Evolutionary conservation across 2,329 filamentous ascomycete genomes (phyloP).

Genomic region (Fusarium multiceps): DNA sequence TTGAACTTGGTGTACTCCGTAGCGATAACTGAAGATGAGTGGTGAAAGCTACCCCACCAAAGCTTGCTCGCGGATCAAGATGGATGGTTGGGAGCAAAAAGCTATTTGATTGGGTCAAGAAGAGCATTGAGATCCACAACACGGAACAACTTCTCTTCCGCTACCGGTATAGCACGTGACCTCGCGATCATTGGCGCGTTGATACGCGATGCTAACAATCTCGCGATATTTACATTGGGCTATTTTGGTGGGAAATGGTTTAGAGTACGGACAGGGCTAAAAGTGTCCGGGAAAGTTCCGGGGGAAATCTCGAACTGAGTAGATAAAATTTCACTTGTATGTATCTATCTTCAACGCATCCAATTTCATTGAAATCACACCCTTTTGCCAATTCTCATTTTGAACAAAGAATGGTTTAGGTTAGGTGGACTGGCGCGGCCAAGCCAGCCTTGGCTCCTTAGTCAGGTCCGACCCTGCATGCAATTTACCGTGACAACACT

Average conservation of each 20-base stretch:
- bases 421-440: background rate
- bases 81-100: background rate
- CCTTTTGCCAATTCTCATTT: background rate
- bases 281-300: background rate
- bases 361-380: no score
- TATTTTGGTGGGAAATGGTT: no score
- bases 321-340: background rate
- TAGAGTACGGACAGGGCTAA: rapidly evolving
- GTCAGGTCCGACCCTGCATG: background rate
- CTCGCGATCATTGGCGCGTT: conserved; percentile 41
- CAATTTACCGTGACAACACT: conserved; percentile 21
- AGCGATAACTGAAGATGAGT: background rate
- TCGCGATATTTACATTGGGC: no score
- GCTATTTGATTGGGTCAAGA: background rate
- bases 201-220: background rate
- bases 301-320: background rate
- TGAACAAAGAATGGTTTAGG: background rate
- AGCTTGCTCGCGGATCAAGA: background rate
- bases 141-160: background rate
- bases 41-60: conserved; percentile 17
- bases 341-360: background rate
- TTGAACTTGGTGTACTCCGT: background rate
- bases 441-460: conserved; percentile 9
- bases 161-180: conserved; percentile 46
- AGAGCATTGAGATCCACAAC: no score